Percentiles rank a stretch among this genome's conserved stretches.
Conservation (phyloP, 306 rosid species). For the Dryas octopetala region DNA sequence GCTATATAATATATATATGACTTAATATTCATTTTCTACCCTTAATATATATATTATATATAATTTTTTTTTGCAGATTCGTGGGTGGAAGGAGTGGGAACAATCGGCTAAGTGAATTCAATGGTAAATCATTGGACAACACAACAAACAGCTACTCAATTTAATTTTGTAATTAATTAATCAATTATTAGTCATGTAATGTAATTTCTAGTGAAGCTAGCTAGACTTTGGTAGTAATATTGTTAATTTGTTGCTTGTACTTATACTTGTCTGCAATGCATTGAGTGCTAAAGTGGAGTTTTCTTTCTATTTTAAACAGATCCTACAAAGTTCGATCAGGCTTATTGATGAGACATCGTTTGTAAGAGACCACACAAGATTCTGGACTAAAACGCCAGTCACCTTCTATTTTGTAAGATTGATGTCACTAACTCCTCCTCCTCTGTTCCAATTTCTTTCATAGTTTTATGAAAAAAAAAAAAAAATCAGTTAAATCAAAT, state of each 20-base stretch:
- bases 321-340: slow-evolving; percentile 84
- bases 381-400: slow-evolving; percentile 72
- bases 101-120: too few species aligned
- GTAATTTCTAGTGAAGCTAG: background rate
- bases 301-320: slow-evolving; percentile 39
- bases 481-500: too few species aligned
- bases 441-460: background rate
- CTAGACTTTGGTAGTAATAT: background rate
- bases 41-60: too few species aligned
- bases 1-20: too few species aligned
- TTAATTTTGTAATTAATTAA: too few species aligned
- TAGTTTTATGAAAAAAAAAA: background rate
- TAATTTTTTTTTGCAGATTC: too few species aligned
- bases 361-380: slow-evolving; percentile 70
- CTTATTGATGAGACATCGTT: slow-evolving; percentile 90
- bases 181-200: too few species aligned
- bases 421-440: background rate
- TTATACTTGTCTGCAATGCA: background rate
- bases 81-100: too few species aligned
- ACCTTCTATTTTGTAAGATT: slow-evolving; percentile 79
- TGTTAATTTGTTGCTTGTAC: background rate
- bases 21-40: too few species aligned
- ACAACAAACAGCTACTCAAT: too few species aligned
- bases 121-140: too few species aligned
- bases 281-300: background rate